Evolutionary conservation across 2,329 filamentous ascomycete species (phyloP).

Genomic region (Claviceps sp.): DNA sequence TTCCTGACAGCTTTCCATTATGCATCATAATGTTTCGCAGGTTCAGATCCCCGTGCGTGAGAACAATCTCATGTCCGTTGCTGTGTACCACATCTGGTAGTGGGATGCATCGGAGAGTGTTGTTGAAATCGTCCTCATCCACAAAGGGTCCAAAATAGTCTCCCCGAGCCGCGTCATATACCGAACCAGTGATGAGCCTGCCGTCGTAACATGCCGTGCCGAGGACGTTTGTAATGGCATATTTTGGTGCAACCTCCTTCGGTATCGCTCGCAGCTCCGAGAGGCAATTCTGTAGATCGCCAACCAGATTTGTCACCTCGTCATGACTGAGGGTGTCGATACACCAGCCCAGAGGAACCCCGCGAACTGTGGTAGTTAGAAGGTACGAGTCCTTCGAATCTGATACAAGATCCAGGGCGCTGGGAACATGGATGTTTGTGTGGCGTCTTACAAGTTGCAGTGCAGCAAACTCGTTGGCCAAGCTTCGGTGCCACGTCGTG

Average conservation of each 20-base stretch:
- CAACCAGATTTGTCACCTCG: background rate
- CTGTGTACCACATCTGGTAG: slow-evolving; percentile 2
- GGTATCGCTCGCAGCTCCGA: slow-evolving; percentile 1
- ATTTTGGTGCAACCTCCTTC: background rate
- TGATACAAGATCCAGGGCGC: slow-evolving; percentile 2
- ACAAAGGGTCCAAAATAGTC: slow-evolving; percentile 7
- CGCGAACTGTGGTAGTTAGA: background rate
- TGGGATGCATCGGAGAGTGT: background rate
- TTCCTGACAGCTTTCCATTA: slow-evolving; percentile 14
- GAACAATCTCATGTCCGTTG: slow-evolving; percentile 14
- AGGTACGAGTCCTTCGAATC: slow-evolving; percentile 1
- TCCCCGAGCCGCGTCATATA: background rate
- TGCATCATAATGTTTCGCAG: slow-evolving; percentile 15
- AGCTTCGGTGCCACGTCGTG: background rate
- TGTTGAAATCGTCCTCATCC: slow-evolving; percentile 8
- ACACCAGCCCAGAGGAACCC: background rate
- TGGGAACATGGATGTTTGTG: slow-evolving; percentile 2
- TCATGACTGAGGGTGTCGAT: slow-evolving; percentile 4
- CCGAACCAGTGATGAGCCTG: background rate
- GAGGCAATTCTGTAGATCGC: background rate
- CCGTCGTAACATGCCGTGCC: slow-evolving; percentile 2
- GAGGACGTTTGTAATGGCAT: background rate
- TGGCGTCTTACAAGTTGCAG: slow-evolving; percentile 3
- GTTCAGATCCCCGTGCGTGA: slow-evolving; percentile 28
- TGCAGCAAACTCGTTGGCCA: slow-evolving; percentile 4